Evolutionary conservation across 2,329 filamentous ascomycete species (phyloP).

Genomic region (Penicillium oxalicum): DNA sequence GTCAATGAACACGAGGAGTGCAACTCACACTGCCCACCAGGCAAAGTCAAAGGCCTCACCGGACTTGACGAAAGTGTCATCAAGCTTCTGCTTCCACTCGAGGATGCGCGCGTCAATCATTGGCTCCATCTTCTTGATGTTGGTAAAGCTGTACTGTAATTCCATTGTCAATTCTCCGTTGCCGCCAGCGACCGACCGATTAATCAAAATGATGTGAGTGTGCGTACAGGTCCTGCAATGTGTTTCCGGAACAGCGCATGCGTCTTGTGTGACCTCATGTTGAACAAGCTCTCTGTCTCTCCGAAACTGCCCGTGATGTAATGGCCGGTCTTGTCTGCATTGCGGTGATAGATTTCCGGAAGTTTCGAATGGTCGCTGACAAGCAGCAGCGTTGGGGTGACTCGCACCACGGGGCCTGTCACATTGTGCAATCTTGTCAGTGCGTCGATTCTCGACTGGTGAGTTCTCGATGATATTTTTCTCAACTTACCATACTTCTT

Average conservation of each 20-base stretch:
- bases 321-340: constrained; percentile 53
- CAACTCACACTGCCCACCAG: constrained; percentile 47
- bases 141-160: constrained; percentile 48
- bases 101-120: constrained; percentile 48
- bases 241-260: constrained; percentile 52
- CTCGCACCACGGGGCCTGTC: constrained; percentile 48
- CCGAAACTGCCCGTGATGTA: constrained; percentile 56
- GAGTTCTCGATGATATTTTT: neutral
- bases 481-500: constrained; percentile 43
- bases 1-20: no score
- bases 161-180: neutral
- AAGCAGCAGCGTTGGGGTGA: constrained; percentile 50
- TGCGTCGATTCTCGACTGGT: no score
- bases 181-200: neutral
- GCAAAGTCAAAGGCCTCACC: constrained; percentile 49
- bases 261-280: constrained; percentile 49
- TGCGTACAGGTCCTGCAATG: constrained; percentile 41
- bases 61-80: constrained; percentile 42
- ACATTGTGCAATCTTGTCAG: neutral
- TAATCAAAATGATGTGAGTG: neutral
- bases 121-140: constrained; percentile 55
- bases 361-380: constrained; percentile 51
- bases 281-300: constrained; percentile 51
- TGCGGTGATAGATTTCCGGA: constrained; percentile 51
- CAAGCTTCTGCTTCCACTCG: constrained; percentile 48